Conservation (phyloP, 2,329 filamentous ascomycete genomes). For the Aspergillus ochraceoroseus region DNA sequence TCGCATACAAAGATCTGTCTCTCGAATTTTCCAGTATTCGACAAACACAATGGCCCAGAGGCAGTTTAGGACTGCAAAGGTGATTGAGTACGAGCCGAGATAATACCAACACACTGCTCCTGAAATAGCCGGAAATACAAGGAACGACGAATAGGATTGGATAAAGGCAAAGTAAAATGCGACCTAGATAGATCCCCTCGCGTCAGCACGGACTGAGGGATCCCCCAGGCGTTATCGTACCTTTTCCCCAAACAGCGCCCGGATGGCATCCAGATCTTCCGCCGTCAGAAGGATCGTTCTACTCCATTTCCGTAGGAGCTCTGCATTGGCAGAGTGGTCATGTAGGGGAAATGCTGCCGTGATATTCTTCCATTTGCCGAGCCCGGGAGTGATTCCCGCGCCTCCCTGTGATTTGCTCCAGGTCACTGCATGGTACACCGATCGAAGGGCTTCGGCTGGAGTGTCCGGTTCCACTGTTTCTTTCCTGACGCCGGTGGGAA, state of each 20-base stretch:
- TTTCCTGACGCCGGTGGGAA: slow-evolving; percentile 68
- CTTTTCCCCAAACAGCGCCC: slow-evolving; percentile 71
- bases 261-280: slow-evolving; percentile 68
- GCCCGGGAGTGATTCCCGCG: slow-evolving; percentile 65
- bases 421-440: slow-evolving; percentile 81
- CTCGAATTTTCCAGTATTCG: slow-evolving; percentile 94
- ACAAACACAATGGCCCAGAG: slow-evolving; percentile 89
- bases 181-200: slow-evolving; percentile 47
- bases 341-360: slow-evolving; percentile 63
- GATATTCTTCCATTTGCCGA: slow-evolving; percentile 67
- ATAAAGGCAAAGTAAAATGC: slow-evolving; percentile 96
- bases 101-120: slow-evolving; percentile 74
- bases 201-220: not conserved
- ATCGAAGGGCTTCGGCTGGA: slow-evolving; percentile 80
- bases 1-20: slow-evolving; percentile 75
- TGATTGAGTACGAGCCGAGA: slow-evolving; percentile 75
- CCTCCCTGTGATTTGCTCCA: slow-evolving; percentile 69
- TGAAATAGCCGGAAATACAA: slow-evolving; percentile 74
- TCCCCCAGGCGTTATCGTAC: slow-evolving; percentile 22
- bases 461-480: slow-evolving; percentile 72
- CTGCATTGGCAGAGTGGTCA: slow-evolving; percentile 67
- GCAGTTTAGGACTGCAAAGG: slow-evolving; percentile 72
- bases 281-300: slow-evolving; percentile 58
- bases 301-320: slow-evolving; percentile 70
- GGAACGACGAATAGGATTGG: slow-evolving; percentile 81